A percentile compares a stretch with the other conserved stretches of the same genome.
Evolutionary conservation across 352 stramenopile species (phyloP).

Genomic region (Lagenidium sp.): DNA sequence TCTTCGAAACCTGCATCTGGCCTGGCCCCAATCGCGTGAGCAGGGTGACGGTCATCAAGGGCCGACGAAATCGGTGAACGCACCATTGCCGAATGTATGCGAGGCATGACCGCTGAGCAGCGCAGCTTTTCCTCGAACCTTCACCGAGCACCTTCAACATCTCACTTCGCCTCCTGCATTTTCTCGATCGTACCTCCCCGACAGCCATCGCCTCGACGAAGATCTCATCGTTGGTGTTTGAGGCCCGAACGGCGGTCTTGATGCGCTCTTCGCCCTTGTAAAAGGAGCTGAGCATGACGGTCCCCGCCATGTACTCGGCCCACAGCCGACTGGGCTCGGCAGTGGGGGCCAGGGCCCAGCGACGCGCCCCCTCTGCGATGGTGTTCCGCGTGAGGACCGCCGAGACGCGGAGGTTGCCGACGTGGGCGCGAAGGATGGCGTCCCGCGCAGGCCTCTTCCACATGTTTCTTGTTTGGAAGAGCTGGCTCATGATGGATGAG

Average conservation of each 20-base stretch:
- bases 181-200: too few relatives aligned
- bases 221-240: constrained; percentile 52
- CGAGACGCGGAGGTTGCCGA: constrained; percentile 77
- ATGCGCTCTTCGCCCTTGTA: constrained; percentile 84
- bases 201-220: constrained; percentile 74
- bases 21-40: constrained; percentile 9
- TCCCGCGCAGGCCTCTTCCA: constrained; percentile 45
- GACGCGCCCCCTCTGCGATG: constrained; percentile 37
- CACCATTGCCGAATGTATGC: constrained; percentile 9
- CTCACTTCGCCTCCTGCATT: too few relatives aligned
- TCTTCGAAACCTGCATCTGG: constrained; percentile 70
- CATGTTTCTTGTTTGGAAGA: constrained; percentile 11
- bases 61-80: too few relatives aligned
- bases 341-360: constrained; percentile 38
- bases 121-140: constrained; percentile 52
- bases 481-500: constrained; percentile 4
- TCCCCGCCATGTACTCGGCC: constrained; percentile 85
- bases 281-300: constrained; percentile 80
- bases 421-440: constrained; percentile 58
- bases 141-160: neutral
- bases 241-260: constrained; percentile 58
- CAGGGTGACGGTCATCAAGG: too few relatives aligned
- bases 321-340: constrained; percentile 50
- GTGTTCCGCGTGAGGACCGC: constrained; percentile 53
- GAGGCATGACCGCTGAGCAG: constrained; percentile 16